Evolutionary conservation across 2,329 filamentous ascomycete genomes (phyloP).

Genomic region (Trichoderma simmonsii): DNA sequence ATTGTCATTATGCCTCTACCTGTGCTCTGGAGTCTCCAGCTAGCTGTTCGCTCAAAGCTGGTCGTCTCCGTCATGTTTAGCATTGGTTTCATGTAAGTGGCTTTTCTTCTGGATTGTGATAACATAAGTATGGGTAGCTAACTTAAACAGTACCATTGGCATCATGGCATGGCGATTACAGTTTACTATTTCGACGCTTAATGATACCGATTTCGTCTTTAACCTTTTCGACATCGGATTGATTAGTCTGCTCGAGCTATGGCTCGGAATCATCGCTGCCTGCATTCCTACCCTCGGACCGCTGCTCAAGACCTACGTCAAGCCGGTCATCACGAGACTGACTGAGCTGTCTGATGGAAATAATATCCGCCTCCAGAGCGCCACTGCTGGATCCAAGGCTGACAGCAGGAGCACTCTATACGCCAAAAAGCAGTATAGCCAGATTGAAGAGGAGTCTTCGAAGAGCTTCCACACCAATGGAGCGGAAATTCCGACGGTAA

Average conservation of each 20-base stretch:
- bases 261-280: conserved; percentile 40
- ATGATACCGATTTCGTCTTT: conserved; percentile 23
- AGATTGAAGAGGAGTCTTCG: not conserved
- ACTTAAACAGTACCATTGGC: not conserved
- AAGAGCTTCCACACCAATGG: not conserved
- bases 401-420: not conserved
- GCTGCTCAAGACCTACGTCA: conserved; percentile 32
- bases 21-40: not conserved
- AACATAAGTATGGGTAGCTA: not conserved
- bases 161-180: not conserved
- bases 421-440: not conserved
- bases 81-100: not conserved
- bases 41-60: not conserved
- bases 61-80: not conserved
- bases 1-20: not conserved
- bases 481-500: not conserved
- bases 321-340: conserved; percentile 22
- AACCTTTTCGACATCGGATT: conserved; percentile 34
- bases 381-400: not conserved
- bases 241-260: conserved; percentile 38
- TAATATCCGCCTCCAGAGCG: not conserved
- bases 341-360: not conserved
- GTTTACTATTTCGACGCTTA: conserved; percentile 22
- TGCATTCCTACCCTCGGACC: conserved; percentile 43
- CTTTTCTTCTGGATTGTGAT: not conserved